These are phyloP conservation scores for Apiospora rasikravindrae DNA, from an alignment of 2,329 filamentous ascomycete genomes.

Conservation along the genomic window DNA sequence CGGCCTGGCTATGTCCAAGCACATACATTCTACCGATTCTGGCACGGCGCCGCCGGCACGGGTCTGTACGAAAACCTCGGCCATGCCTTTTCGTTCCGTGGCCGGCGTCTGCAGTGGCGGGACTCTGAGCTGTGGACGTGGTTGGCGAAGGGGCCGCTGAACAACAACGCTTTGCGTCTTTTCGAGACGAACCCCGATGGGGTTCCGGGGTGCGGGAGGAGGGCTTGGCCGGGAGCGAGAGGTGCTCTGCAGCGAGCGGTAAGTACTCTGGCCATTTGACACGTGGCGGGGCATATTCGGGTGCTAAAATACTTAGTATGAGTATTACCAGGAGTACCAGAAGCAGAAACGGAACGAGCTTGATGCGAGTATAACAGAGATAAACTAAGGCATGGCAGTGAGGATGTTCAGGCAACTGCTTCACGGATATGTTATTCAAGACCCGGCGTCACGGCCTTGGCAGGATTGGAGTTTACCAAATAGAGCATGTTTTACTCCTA, in stretches of 20 bases:
- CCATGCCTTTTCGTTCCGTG: conserved; percentile 29
- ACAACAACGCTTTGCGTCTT: conserved; percentile 33
- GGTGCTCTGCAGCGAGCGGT: conserved; percentile 29
- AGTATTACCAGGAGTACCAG: background rate
- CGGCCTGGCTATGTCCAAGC: conserved; percentile 29
- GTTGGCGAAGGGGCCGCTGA: conserved; percentile 33
- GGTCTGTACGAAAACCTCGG: conserved; percentile 34
- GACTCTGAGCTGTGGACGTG: conserved; percentile 33
- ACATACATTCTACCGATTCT: conserved; percentile 33
- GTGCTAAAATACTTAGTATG: background rate
- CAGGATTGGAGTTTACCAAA: too few species aligned
- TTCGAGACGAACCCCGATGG: conserved; percentile 35
- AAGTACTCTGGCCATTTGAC: background rate
- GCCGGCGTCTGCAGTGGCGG: conserved; percentile 33
- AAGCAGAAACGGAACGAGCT: background rate
- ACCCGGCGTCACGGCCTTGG: too few species aligned
- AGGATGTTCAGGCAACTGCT: too few species aligned
- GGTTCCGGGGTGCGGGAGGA: conserved; percentile 34
- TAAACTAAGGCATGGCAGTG: too few species aligned
- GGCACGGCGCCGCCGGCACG: conserved; percentile 35
- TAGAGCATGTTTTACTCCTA: too few species aligned
- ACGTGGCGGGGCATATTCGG: too few species aligned
- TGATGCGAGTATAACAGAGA: too few species aligned
- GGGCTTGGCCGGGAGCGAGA: conserved; percentile 31
- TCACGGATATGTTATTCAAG: too few species aligned